phyloP scores from a whole-genome alignment of 202 grass and related monocot genomes.

The Zizania palustris region DNA sequence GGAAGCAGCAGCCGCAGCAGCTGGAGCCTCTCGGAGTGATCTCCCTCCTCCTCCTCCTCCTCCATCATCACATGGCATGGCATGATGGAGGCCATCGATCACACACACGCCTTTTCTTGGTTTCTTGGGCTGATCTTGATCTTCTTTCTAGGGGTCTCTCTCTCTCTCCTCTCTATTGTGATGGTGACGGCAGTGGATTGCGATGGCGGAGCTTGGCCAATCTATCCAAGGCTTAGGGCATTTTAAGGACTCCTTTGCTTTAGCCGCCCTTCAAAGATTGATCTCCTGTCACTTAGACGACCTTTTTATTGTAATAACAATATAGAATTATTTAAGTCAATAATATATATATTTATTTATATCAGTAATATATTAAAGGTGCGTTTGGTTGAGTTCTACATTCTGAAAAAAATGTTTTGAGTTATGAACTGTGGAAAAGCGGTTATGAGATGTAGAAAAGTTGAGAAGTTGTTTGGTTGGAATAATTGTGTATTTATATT shows the following conservation, averaged over 20 bases:
- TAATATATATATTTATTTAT: no score
- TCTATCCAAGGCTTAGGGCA: constrained; percentile 39
- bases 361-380: no score
- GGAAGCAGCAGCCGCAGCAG: constrained; percentile 43
- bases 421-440: no score
- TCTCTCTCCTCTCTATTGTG: constrained; percentile 12
- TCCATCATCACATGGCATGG: constrained; percentile 55
- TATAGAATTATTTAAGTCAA: no score
- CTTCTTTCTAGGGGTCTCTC: constrained; percentile 53
- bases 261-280: neutral
- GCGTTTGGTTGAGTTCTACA: no score
- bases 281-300: no score
- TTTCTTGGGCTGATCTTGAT: constrained; percentile 43
- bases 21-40: no score
- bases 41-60: neutral
- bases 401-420: no score
- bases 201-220: constrained; percentile 31
- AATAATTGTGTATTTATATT: no score
- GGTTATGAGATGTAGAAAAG: no score
- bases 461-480: no score
- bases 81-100: constrained; percentile 57
- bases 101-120: constrained; percentile 45
- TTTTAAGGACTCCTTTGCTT: constrained; percentile 25
- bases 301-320: no score
- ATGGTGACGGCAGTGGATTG: constrained; percentile 40